Evolutionary conservation across 805 yeast genomes (phyloP).

Genomic region (Osmozyma mogii): DNA sequence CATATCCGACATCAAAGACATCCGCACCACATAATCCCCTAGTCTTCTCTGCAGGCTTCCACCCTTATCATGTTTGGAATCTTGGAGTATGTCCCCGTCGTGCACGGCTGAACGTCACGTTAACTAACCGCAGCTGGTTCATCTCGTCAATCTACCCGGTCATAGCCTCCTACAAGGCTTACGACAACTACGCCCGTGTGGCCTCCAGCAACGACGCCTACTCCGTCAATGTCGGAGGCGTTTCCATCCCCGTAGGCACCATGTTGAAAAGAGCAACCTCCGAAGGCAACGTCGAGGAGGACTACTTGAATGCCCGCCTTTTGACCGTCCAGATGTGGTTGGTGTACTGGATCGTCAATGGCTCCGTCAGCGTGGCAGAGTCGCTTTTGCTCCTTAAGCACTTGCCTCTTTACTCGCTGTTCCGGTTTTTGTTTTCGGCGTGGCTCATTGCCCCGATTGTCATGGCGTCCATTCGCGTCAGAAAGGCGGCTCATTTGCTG

Average conservation of each 20-base stretch:
- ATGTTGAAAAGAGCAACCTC: constrained; percentile 24
- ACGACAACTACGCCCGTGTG: constrained; percentile 32
- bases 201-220: constrained; percentile 21
- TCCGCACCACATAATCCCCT: too few relatives aligned
- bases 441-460: constrained; percentile 45
- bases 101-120: too few relatives aligned
- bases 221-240: constrained; percentile 29
- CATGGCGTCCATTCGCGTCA: constrained; percentile 28
- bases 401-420: constrained; percentile 14
- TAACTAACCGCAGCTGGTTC: constrained; percentile 5
- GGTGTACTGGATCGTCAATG: constrained; percentile 58
- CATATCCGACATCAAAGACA: too few relatives aligned
- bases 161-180: constrained; percentile 52
- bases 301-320: constrained; percentile 16
- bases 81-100: too few relatives aligned
- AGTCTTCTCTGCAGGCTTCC: too few relatives aligned
- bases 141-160: constrained; percentile 50
- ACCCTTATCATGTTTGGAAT: too few relatives aligned
- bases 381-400: constrained; percentile 36
- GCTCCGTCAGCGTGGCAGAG: constrained; percentile 34
- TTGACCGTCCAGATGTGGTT: constrained; percentile 33
- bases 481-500: constrained; percentile 3
- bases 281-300: constrained; percentile 9
- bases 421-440: constrained; percentile 50
- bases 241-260: constrained; percentile 32